These are phyloP conservation scores for Yarrowia deformans DNA, from an alignment of 805 yeast genomes.

Conservation along the genomic window DNA sequence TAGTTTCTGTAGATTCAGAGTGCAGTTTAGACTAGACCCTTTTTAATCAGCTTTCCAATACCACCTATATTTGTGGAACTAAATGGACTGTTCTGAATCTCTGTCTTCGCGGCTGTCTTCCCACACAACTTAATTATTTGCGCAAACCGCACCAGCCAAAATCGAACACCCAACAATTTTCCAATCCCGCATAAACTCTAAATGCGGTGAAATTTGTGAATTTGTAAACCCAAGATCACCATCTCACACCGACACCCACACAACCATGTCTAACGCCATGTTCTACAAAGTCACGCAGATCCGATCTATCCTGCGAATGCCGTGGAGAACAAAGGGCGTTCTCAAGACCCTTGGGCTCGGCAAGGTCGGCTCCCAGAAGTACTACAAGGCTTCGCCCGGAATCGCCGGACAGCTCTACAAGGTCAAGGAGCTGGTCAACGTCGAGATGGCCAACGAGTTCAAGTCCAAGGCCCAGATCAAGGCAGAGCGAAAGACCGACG, in stretches of 20 bases:
- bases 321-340: conserved; percentile 68
- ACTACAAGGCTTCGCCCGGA: conserved; percentile 74
- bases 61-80: background rate
- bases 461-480: conserved; percentile 37
- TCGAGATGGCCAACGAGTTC: conserved; percentile 67
- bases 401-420: conserved; percentile 84
- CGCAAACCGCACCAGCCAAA: background rate
- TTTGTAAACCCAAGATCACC: too few species aligned
- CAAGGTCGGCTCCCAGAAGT: conserved; percentile 74
- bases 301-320: conserved; percentile 87
- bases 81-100: too few species aligned
- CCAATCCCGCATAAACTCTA: background rate
- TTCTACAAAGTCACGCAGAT: conserved; percentile 74
- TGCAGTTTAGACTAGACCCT: too few species aligned
- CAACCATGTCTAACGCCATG: conserved; percentile 37
- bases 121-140: too few species aligned
- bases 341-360: conserved; percentile 76
- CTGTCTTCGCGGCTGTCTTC: too few species aligned
- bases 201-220: conserved; percentile 15
- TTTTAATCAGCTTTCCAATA: background rate
- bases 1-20: background rate
- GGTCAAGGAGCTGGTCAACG: conserved; percentile 85
- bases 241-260: background rate
- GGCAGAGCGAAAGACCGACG: conserved; percentile 22
- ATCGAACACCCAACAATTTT: background rate